Base-by-base conservation (phyloP, 257 asterid species). In the Solanum arcanum region DNA sequence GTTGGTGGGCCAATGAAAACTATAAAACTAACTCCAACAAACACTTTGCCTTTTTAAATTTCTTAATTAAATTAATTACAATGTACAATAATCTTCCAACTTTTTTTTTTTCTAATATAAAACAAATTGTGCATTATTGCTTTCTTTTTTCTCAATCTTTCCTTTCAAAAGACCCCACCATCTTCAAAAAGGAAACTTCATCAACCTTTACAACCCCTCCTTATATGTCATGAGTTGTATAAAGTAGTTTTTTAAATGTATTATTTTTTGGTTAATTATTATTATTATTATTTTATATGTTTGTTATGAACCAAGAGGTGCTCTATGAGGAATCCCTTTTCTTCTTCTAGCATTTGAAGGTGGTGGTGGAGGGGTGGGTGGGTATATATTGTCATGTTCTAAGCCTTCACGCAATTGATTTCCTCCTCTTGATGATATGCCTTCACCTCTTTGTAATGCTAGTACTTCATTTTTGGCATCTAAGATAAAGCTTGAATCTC, bases 241-340 rank as follows among this genome's bases (percentile, higher is more conserved):
- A 92, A 90, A 91, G 87, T 87, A 84, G 66, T 20, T 78, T 70
- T 42, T 23, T 5, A 42, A 84, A 39, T 37, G 23, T 16, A 68
- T 21, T 60, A 64, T 64, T 84, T 83, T 39, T 27, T 60, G 81
- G 21, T 73, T 46, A 18, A 16, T 72, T 44, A 15, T 37, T 41
- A 72, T 35, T 41, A 72, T 23, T 33, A 72, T 37, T 37, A 37
- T 23, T 33, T 88, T 46, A 25, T n/a, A 41, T 11, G 23, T 5
- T 5, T 12, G 86, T 92, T 90, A 94, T 86, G 98, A 94, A 75
- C 94, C 91, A 90, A 97, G 93, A 59, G 99, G 99, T 37, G 99
- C 99, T 90, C 99, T 93, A 87, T 91, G 99, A 75, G 99, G 99
- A 87, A 96, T 93, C 86, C 99, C 99, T 85, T 97, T 97, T 91